These are phyloP conservation scores for Leucocoprinus gongylophorus DNA, from an alignment of 1,284 basidiomycete genomes.

Conservation along the genomic window DNA sequence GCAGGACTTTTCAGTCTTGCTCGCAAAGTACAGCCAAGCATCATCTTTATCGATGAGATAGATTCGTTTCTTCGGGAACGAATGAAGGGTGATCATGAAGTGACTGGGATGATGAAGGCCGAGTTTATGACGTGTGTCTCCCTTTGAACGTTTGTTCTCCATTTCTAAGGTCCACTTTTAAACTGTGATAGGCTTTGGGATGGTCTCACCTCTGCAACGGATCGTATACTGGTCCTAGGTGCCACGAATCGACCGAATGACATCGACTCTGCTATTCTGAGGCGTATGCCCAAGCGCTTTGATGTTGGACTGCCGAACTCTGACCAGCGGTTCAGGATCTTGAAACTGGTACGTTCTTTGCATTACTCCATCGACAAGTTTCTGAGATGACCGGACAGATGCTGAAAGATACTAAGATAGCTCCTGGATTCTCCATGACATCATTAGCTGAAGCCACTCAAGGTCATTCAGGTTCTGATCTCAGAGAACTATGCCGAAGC, in stretches of 20 bases:
- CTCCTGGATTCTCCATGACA: conserved; percentile 58
- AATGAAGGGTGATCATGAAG: conserved; percentile 88
- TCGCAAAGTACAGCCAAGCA: conserved; percentile 73
- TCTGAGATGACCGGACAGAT: conserved; percentile 46
- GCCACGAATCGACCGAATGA: conserved; percentile 95
- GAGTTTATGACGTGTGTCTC: conserved; percentile 93
- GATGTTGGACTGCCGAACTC: conserved; percentile 78
- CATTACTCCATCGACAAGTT: not conserved
- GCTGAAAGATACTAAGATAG: conserved; percentile 72
- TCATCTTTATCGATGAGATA: conserved; percentile 96
- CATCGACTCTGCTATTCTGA: conserved; percentile 92
- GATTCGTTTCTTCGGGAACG: conserved; percentile 93
- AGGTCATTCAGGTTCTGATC: conserved; percentile 85
- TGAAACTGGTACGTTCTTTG: conserved; percentile 57
- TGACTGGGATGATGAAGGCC: conserved; percentile 99
- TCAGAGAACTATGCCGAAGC: conserved; percentile 92
- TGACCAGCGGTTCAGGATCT: conserved; percentile 83
- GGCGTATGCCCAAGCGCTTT: conserved; percentile 98
- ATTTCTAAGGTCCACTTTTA: conserved; percentile 3
- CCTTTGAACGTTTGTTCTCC: not conserved
- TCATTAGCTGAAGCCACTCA: conserved; percentile 68
- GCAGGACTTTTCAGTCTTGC: conserved; percentile 90
- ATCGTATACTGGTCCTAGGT: conserved; percentile 89
- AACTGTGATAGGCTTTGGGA: conserved; percentile 77
- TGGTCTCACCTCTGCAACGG: conserved; percentile 79